Base-by-base conservation (phyloP, 2,329 filamentous ascomycete species). In the Phaeoacremonium minimum region DNA sequence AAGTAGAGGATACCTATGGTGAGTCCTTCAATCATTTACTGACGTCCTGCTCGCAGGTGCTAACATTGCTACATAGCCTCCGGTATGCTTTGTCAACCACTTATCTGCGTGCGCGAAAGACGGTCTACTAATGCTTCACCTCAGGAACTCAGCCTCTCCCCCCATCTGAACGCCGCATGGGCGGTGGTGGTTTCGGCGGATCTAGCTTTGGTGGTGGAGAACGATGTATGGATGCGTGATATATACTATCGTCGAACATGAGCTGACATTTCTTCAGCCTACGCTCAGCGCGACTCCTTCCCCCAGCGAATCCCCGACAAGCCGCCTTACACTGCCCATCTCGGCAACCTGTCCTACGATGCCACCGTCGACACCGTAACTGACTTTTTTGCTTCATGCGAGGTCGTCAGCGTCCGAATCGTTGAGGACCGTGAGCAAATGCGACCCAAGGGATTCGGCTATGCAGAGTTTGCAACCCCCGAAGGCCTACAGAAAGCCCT, bases 381-480 rank as follows among this genome's bases (percentile, higher is more conserved):
- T 50, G 85, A 89, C 35, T 93, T 97, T 57, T 95, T 98, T 57
- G 68, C 73, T 35, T 87, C 75, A 38, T 96, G 91, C 62, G 77
- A 88, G 46, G 83, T 96, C 51, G 85, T 85, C 48, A 96, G 81
- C 58, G 88, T 98, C 48, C 87, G 93, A 54, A 89, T 98, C 53
- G 95, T 98, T 46, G 91, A 96, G 69, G 94, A 98, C 66, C 93
- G 91, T 58, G 75, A 95, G 61, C 85, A 93, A 58, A 81, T 85
- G 63, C 89, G 90, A 56, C 93, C 93, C 47, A 98, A 98, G 73
- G 93, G 93, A 33, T 98, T 98, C 55, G 93, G 91, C 44, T 98
- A 98, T 61, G 91, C 95, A 47, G 93, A 98, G 63, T 98, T 98
- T 55, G 80, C 75, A 48, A 83, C 80, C 35, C 69, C 93, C 30